Percentiles rank a stretch among this genome's conserved stretches.
Evolutionary conservation across 2,329 filamentous ascomycete species (phyloP).

Genomic region (Trichophyton benhamiae): DNA sequence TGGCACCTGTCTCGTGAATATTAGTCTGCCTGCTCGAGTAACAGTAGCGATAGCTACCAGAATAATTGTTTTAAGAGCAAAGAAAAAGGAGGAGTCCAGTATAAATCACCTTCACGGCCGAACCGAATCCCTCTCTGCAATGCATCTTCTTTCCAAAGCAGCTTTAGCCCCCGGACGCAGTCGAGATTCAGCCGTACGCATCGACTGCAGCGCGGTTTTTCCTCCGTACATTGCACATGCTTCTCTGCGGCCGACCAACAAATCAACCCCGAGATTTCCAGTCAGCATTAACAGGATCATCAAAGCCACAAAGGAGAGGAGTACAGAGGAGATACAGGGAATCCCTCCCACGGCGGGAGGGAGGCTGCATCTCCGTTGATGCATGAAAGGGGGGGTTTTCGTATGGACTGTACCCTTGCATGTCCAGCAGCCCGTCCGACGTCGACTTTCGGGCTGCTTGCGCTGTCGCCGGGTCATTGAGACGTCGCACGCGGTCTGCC

Average conservation of each 20-base stretch:
- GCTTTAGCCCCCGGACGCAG: conserved; percentile 18
- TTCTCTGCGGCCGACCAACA: conserved; percentile 12
- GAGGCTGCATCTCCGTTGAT: neutral
- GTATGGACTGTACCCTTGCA: conserved; percentile 19
- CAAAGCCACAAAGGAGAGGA: neutral
- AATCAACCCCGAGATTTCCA: neutral
- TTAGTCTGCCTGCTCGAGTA: neutral
- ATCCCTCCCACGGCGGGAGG: neutral
- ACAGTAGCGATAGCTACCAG: conserved; percentile 5
- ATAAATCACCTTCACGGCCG: conserved; percentile 17
- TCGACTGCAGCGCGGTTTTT: conserved; percentile 19
- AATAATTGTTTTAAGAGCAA: neutral
- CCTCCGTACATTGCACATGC: conserved; percentile 24
- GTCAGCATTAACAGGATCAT: neutral
- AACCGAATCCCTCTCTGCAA: conserved; percentile 20
- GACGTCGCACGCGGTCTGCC: neutral
- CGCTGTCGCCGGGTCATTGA: conserved; percentile 10
- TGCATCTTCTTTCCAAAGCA: conserved; percentile 23
- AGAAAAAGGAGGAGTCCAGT: neutral
- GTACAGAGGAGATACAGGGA: neutral
- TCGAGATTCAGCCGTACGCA: conserved; percentile 18
- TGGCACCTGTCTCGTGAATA: neutral
- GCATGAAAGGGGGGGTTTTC: neutral
- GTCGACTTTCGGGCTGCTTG: conserved; percentile 15
- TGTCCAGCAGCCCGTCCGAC: conserved; percentile 19